Conservation (phyloP, 371 early-diverging fungal species). For the Mucor lusitanicus region DNA sequence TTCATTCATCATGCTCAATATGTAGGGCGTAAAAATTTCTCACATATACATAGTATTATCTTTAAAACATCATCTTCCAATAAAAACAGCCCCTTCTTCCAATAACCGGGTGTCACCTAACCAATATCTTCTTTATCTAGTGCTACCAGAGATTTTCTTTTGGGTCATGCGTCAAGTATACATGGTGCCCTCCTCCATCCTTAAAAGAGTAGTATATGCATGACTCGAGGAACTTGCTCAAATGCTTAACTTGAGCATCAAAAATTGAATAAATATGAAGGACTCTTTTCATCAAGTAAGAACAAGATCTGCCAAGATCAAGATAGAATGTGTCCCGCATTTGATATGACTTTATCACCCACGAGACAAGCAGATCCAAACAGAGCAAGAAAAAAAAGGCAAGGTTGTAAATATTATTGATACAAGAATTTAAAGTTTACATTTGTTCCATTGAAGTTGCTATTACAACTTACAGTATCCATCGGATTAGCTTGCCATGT, state of each 20-base stretch:
- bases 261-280: background rate
- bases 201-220: constrained; percentile 4
- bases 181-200: background rate
- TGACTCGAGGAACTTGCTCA: background rate
- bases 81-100: background rate
- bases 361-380: background rate
- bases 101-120: constrained; percentile 14
- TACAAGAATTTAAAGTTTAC: constrained; percentile 13
- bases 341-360: background rate
- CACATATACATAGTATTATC: background rate
- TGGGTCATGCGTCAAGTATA: constrained; percentile 10
- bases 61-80: constrained; percentile 4
- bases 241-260: background rate
- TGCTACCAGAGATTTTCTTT: constrained; percentile 9
- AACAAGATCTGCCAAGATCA: too few species aligned
- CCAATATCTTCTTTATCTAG: constrained; percentile 19
- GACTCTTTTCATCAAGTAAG: too few species aligned
- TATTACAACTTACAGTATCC: background rate
- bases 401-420: constrained; percentile 10
- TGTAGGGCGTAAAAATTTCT: background rate
- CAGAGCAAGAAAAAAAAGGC: background rate
- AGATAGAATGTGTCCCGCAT: background rate
- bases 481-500: background rate
- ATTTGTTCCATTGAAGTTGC: constrained; percentile 14
- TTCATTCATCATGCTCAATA: background rate